A percentile compares a stretch with the other conserved stretches of the same genome.
phyloP scores from a whole-genome alignment of 257 asterid species.

The Scutellaria baicalensis region DNA sequence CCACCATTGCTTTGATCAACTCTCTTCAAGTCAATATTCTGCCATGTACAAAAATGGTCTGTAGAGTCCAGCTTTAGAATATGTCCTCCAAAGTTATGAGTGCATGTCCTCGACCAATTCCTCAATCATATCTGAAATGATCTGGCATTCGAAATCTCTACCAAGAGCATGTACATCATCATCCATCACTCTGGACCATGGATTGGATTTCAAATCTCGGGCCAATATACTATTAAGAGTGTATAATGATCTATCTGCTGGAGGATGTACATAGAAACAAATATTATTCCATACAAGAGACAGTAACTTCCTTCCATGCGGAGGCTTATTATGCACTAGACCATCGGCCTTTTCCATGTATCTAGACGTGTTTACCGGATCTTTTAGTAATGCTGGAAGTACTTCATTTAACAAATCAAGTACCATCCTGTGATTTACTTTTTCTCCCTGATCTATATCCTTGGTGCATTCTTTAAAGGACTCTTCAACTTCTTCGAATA shows the following conservation, averaged over 20 bases:
- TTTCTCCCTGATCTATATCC: constrained; percentile 37
- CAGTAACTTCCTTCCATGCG: constrained; percentile 58
- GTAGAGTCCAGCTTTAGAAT: background rate
- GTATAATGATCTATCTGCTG: constrained; percentile 33
- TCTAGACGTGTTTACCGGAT: constrained; percentile 39
- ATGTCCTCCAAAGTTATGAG: background rate
- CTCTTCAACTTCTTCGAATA: constrained; percentile 72
- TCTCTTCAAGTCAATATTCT: background rate
- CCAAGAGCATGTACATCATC: constrained; percentile 53
- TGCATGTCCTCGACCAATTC: constrained; percentile 49
- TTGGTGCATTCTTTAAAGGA: constrained; percentile 34
- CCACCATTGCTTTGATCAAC: background rate
- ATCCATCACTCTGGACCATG: constrained; percentile 54
- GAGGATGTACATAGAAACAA: constrained; percentile 37
- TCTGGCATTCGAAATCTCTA: constrained; percentile 59
- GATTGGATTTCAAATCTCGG: constrained; percentile 46
- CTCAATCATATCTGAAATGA: constrained; percentile 54
- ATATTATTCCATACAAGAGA: constrained; percentile 53
- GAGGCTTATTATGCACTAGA: constrained; percentile 33
- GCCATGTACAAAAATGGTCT: too few species aligned
- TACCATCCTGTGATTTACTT: constrained; percentile 45
- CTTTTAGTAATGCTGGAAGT: constrained; percentile 59
- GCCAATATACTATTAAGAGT: constrained; percentile 60
- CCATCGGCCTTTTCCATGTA: constrained; percentile 41
- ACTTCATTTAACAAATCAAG: constrained; percentile 74